Conservation (phyloP, 331 rosid genomes). For the Malus hybrid region DNA sequence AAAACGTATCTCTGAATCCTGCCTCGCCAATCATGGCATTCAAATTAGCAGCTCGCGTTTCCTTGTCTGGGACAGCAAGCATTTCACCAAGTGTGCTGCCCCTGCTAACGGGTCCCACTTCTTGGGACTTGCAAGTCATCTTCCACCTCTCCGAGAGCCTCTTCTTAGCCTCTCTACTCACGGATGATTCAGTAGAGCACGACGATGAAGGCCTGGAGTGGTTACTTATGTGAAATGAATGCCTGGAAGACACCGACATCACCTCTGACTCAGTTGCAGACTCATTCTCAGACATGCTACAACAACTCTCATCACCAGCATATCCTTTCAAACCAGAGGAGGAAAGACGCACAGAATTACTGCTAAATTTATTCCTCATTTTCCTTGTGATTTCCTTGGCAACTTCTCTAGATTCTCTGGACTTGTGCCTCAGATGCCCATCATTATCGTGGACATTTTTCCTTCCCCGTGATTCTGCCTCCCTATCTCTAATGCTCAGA, state of each 20-base stretch:
- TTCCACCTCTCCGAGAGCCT: constrained; percentile 95
- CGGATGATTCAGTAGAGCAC: constrained; percentile 59
- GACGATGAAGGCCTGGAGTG: constrained; percentile 46
- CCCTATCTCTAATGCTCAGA: constrained; percentile 31
- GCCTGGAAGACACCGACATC: constrained; percentile 31
- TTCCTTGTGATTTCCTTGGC: constrained; percentile 70
- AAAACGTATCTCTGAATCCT: constrained; percentile 29
- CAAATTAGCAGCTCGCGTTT: constrained; percentile 19
- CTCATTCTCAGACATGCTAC: constrained; percentile 60
- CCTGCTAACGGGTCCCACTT: constrained; percentile 40
- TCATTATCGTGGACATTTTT: constrained; percentile 29
- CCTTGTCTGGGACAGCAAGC: constrained; percentile 74
- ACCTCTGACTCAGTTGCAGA: constrained; percentile 48
- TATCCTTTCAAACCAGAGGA: constrained; percentile 54
- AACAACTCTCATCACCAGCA: constrained; percentile 68
- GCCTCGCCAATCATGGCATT: constrained; percentile 27
- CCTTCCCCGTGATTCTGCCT: constrained; percentile 21
- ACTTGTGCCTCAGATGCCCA: constrained; percentile 41
- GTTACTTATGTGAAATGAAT: constrained; percentile 30
- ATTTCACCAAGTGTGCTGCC: constrained; percentile 90
- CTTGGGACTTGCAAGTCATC: constrained; percentile 56
- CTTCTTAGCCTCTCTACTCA: constrained; percentile 88
- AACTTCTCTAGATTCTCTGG: constrained; percentile 67
- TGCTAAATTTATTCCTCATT: constrained; percentile 46
- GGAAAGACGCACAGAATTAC: constrained; percentile 28